phyloP scores from a whole-genome alignment of 805 yeast species.

The Wickerhamomyces alni region DNA sequence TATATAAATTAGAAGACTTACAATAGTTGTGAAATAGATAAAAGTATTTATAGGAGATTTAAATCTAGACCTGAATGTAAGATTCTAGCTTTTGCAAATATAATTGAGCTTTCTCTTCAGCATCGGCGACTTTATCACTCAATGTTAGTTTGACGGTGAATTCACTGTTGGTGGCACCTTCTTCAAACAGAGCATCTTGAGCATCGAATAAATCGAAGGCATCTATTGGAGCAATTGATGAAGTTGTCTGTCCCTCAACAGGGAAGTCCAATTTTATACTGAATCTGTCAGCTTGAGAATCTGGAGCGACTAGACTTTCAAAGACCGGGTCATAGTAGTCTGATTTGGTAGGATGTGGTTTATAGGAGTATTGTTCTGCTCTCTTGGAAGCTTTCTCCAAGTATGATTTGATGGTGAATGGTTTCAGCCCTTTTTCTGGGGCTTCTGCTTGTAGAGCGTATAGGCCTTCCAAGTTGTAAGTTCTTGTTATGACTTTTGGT shows the following conservation, averaged over 20 bases:
- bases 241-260: constrained; percentile 9
- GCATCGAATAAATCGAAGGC: constrained; percentile 11
- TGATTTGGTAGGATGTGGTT: constrained; percentile 30
- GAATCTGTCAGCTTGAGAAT: constrained; percentile 39
- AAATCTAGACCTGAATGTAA: constrained; percentile 2
- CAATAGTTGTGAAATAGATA: too few relatives aligned
- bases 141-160: constrained; percentile 31
- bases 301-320: constrained; percentile 49
- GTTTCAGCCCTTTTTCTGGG: constrained; percentile 18
- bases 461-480: constrained; percentile 27
- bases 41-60: too few relatives aligned
- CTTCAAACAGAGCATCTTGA: constrained; percentile 14
- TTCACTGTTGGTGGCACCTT: constrained; percentile 15
- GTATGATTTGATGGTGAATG: constrained; percentile 22
- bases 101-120: constrained; percentile 39
- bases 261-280: constrained; percentile 27
- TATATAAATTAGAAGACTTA: too few relatives aligned
- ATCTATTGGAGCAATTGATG: constrained; percentile 13
- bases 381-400: constrained; percentile 38
- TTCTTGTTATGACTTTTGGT: constrained; percentile 27
- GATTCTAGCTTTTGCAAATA: constrained; percentile 16
- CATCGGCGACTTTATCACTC: constrained; percentile 33
- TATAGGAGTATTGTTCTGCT: constrained; percentile 41
- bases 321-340: constrained; percentile 54
- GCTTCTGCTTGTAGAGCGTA: constrained; percentile 22